Conservation (phyloP, 371 early-diverging fungal species). For the Modicella reniformis region DNA sequence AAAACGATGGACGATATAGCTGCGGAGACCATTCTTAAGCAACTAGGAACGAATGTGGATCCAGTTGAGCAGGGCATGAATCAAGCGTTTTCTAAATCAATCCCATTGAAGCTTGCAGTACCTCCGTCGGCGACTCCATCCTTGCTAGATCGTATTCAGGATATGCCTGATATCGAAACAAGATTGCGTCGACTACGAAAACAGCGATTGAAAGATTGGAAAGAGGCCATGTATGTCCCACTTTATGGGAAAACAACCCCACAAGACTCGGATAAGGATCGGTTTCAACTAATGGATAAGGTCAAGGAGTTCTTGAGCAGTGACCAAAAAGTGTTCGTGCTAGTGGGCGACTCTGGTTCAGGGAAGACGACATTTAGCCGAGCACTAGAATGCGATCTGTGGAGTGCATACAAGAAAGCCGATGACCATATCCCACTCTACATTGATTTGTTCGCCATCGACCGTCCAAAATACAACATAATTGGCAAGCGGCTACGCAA, state of each 20-base stretch:
- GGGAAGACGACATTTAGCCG: neutral
- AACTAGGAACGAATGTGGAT: neutral
- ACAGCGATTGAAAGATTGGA: neutral
- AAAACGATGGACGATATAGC: neutral
- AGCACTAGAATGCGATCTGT: neutral
- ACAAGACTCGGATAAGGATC: neutral
- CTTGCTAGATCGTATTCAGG: neutral
- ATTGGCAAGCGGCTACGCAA: neutral
- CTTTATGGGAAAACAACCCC: neutral
- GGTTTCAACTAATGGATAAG: neutral
- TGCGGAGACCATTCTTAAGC: neutral
- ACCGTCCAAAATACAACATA: neutral
- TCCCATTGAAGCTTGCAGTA: neutral
- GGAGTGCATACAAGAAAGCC: neutral
- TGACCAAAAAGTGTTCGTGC: neutral
- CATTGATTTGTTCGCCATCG: conserved; percentile 1
- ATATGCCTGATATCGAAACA: neutral
- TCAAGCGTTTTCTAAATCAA: neutral
- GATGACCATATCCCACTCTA: neutral
- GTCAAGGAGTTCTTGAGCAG: conserved; percentile 1
- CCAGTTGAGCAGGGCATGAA: neutral
- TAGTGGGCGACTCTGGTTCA: neutral
- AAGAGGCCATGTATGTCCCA: neutral
- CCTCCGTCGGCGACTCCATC: neutral
- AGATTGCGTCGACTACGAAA: neutral